Percentiles rank a stretch among this genome's conserved stretches.
Conservation (phyloP, 495 filamentous ascomycete genomes). For the Penicillium coffeae region DNA sequence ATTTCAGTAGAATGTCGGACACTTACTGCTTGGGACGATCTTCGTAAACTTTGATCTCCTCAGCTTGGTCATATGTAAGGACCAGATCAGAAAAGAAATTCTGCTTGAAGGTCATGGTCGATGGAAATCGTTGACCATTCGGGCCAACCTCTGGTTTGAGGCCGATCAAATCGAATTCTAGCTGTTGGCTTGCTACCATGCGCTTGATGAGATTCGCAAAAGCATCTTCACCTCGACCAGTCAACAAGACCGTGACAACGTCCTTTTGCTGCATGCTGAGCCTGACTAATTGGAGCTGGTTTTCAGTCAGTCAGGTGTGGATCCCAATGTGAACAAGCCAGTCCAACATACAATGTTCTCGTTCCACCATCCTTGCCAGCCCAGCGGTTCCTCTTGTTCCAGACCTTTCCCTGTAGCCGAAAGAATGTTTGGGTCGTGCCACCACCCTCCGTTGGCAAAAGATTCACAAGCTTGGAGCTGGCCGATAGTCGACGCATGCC, state of each 20-base stretch:
- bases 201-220: conserved; percentile 79
- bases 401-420: conserved; percentile 80
- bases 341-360: conserved; percentile 71
- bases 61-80: conserved; percentile 75
- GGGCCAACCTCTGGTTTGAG: conserved; percentile 85
- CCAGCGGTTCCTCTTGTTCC: conserved; percentile 75
- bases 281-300: conserved; percentile 67
- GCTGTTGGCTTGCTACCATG: conserved; percentile 71
- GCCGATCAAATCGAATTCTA: conserved; percentile 85
- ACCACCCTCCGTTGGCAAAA: conserved; percentile 91
- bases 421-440: conserved; percentile 87
- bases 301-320: conserved; percentile 24
- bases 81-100: conserved; percentile 72
- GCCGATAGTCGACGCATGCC: conserved; percentile 72
- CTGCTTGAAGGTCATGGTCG: conserved; percentile 87
- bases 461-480: conserved; percentile 68
- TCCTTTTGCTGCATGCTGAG: conserved; percentile 86
- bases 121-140: conserved; percentile 65
- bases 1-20: too few relatives aligned
- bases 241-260: conserved; percentile 80
- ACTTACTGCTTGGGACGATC: conserved; percentile 62
- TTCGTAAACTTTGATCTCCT: conserved; percentile 74
- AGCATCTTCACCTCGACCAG: conserved; percentile 72
- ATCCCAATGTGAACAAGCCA: background rate
- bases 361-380: conserved; percentile 97